Evolutionary conservation across 208 protist genomes (phyloP).

Genomic region (Strigomonas oncopelti): DNA sequence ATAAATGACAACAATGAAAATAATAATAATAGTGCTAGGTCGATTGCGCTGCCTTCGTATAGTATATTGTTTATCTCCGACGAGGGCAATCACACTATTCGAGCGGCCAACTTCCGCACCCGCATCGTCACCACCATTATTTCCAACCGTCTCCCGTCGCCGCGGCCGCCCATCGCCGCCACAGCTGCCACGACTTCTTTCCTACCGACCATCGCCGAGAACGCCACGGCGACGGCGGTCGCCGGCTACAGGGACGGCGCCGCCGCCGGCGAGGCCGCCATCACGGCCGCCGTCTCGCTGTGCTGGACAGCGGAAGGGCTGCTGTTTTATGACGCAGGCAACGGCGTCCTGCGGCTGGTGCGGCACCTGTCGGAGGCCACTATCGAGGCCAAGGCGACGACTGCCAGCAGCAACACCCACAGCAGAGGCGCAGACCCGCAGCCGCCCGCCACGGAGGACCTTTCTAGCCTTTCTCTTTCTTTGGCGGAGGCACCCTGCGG

Average conservation of each 20-base stretch:
- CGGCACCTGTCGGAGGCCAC: not conserved
- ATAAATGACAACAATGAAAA: too few relatives aligned
- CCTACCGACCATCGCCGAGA: not conserved
- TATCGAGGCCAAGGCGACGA: not conserved
- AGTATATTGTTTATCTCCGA: slow-evolving; percentile 46
- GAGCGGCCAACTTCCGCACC: slow-evolving; percentile 31
- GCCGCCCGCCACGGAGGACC: not conserved
- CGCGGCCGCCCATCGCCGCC: too few relatives aligned
- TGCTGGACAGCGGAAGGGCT: slow-evolving; percentile 4
- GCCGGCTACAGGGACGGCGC: not conserved
- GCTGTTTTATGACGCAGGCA: slow-evolving; percentile 3
- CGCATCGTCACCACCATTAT: slow-evolving; percentile 38
- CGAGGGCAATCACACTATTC: slow-evolving; percentile 34
- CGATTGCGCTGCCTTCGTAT: not conserved
- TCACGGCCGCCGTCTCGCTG: not conserved
- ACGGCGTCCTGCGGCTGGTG: slow-evolving; percentile 2
- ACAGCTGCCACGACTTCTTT: too few relatives aligned
- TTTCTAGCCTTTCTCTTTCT: not conserved
- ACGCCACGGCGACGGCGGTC: not conserved
- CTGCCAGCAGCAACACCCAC: not conserved
- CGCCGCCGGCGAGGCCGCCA: not conserved
- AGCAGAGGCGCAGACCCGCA: not conserved
- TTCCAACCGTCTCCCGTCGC: not conserved
- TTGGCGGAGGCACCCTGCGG: not conserved
- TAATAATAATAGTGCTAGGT: too few relatives aligned